These are phyloP conservation scores for Oropetium thomaeum DNA, from an alignment of 176 grass and related monocot species.

Conservation along the genomic window DNA sequence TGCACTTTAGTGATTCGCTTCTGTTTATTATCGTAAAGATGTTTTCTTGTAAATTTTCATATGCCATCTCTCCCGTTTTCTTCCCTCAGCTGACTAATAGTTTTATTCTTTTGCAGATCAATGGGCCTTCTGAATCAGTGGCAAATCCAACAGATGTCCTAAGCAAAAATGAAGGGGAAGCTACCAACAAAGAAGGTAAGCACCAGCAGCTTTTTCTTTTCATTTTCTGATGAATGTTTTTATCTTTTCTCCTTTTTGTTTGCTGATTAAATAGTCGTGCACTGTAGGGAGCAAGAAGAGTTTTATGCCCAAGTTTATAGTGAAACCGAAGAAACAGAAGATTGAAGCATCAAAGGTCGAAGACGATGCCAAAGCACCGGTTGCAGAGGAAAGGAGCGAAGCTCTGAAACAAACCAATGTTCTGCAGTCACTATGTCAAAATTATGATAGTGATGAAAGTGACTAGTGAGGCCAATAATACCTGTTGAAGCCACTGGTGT, in stretches of 20 bases:
- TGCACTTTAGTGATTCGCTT: neutral
- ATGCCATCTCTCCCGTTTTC: constrained; percentile 15
- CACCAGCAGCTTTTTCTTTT: neutral
- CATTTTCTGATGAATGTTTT: neutral
- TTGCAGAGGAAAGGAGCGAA: neutral
- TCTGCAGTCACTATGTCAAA: constrained; percentile 49
- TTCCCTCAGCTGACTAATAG: neutral
- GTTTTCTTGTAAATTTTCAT: constrained; percentile 15
- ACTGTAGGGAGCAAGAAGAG: constrained; percentile 38
- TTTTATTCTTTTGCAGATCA: constrained; percentile 34
- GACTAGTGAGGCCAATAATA: neutral
- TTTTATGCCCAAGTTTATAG: constrained; percentile 46
- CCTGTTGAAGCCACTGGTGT: neutral
- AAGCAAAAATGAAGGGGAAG: constrained; percentile 41
- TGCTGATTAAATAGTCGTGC: neutral
- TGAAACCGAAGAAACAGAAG: constrained; percentile 48
- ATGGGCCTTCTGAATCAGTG: constrained; percentile 21
- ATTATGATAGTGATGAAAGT: constrained; percentile 48
- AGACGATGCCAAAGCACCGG: constrained; percentile 10
- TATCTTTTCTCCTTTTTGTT: neutral
- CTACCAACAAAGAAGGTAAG: constrained; percentile 53
- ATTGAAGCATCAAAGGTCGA: neutral
- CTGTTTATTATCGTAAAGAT: neutral
- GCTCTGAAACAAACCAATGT: constrained; percentile 32
- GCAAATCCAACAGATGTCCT: constrained; percentile 60